phyloP scores from a whole-genome alignment of 495 filamentous ascomycete genomes.

The Cenococcum geophilum region DNA sequence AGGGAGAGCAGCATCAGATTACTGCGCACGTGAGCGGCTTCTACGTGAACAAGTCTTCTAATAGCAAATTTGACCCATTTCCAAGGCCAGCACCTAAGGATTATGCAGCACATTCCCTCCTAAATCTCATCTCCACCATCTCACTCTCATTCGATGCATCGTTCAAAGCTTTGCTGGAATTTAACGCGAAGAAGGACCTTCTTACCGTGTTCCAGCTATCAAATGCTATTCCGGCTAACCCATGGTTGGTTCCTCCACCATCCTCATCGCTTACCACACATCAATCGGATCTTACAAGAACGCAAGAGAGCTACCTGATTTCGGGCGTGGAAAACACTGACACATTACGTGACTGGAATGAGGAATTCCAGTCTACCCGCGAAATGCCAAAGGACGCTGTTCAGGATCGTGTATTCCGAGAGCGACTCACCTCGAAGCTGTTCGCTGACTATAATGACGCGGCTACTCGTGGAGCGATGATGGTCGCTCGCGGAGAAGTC shows the following conservation, averaged over 20 bases:
- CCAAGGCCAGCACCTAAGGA: conserved; percentile 65
- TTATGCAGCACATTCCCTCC: conserved; percentile 73
- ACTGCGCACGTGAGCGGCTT: conserved; percentile 92
- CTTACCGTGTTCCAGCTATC: conserved; percentile 90
- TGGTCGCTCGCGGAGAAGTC: conserved; percentile 89
- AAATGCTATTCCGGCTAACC: conserved; percentile 83
- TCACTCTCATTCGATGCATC: conserved; percentile 74
- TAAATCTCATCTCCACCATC: conserved; percentile 66
- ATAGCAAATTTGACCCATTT: conserved; percentile 84
- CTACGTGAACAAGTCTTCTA: conserved; percentile 89
- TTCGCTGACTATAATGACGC: conserved; percentile 98
- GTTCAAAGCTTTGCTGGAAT: conserved; percentile 71
- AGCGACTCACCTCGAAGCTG: conserved; percentile 87
- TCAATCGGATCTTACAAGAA: conserved; percentile 74
- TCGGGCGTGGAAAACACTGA: conserved; percentile 88
- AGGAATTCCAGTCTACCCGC: conserved; percentile 94
- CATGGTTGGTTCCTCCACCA: conserved; percentile 77
- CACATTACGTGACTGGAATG: conserved; percentile 95
- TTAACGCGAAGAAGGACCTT: conserved; percentile 75
- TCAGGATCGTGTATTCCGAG: conserved; percentile 93
- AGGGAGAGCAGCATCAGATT: conserved; percentile 88
- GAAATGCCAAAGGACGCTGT: conserved; percentile 89
- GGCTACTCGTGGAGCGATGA: conserved; percentile 82
- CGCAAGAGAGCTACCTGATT: conserved; percentile 88
- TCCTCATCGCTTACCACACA: conserved; percentile 60